Conservation (phyloP, 2,329 filamentous ascomycete genomes). For the Fusarium sp. region DNA sequence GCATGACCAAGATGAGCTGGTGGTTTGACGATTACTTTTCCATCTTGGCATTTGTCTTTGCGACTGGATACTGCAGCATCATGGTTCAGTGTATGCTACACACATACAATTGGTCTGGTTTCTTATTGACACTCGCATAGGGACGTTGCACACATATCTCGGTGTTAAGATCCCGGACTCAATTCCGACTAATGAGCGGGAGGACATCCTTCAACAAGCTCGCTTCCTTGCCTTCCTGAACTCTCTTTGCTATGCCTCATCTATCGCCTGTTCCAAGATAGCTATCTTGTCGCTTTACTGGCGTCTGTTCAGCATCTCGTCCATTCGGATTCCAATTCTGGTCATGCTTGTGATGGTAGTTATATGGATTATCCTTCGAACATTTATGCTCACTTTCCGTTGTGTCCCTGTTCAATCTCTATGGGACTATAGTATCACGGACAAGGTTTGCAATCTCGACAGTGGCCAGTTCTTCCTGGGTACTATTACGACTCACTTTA, state of each 20-base stretch:
- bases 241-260: conserved; percentile 40
- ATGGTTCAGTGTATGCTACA: conserved; percentile 31
- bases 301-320: conserved; percentile 44
- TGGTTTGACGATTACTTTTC: conserved; percentile 42
- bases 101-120: rapidly evolving
- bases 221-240: conserved; percentile 31
- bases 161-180: conserved; percentile 31
- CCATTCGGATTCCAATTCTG: conserved; percentile 43
- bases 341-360: conserved; percentile 37
- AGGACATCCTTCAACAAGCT: conserved; percentile 26
- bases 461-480: conserved; percentile 48
- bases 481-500: conserved; percentile 47
- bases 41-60: conserved; percentile 36
- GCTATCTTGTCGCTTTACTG: conserved; percentile 48
- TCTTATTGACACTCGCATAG: conserved; percentile 2
- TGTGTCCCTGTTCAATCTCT: conserved; percentile 50
- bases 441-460: conserved; percentile 47
- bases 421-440: conserved; percentile 47
- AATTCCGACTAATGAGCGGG: background rate
- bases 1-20: conserved; percentile 39
- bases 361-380: conserved; percentile 46
- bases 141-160: conserved; percentile 37
- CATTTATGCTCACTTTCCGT: conserved; percentile 49
- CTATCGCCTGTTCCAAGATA: conserved; percentile 45
- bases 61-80: conserved; percentile 29